Conservation (phyloP, 2,329 filamentous ascomycete species). For the Epichloe elymi region DNA sequence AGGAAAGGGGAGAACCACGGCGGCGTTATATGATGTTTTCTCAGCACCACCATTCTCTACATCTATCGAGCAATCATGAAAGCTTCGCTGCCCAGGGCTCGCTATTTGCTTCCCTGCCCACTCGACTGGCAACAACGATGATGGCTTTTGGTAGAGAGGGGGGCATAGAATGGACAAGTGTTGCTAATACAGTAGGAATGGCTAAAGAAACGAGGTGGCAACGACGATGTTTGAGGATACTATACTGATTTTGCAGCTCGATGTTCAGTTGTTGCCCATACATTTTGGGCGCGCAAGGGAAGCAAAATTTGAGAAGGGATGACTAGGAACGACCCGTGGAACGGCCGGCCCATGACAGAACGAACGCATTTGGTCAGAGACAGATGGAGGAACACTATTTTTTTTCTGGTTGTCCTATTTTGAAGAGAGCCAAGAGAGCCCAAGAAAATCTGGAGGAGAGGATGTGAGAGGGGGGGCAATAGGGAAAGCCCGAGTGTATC, state of each 20-base stretch:
- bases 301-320: too few species aligned
- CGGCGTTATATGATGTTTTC: background rate
- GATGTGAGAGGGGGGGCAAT: background rate
- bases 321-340: background rate
- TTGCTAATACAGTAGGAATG: background rate
- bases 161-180: background rate
- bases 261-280: background rate
- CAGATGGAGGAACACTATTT: background rate
- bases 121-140: background rate
- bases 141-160: background rate
- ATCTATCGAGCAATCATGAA: background rate
- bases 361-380: background rate
- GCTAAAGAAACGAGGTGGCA: background rate
- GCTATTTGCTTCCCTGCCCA: background rate
- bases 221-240: background rate
- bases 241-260: background rate
- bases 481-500: constrained; percentile 4
- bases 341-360: background rate
- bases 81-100: background rate
- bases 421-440: too few species aligned
- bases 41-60: background rate
- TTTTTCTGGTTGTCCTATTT: too few species aligned
- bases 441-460: background rate
- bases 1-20: background rate
- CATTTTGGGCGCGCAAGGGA: too few species aligned